Conservation (phyloP, 345 rosid genomes). For the Anastatica hierochuntica region DNA sequence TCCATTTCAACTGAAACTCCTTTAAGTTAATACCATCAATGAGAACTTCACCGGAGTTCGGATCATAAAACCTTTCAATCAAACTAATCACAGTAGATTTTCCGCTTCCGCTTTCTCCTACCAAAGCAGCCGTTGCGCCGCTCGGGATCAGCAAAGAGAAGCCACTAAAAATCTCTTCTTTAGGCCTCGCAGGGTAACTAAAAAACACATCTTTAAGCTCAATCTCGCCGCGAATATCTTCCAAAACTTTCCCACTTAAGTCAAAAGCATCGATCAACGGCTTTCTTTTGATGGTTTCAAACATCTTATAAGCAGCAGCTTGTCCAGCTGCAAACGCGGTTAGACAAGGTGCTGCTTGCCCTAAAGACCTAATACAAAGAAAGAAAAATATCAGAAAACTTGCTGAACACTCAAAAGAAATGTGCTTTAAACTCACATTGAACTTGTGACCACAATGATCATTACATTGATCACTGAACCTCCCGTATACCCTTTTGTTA, state of each 20-base stretch:
- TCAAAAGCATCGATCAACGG: conserved; percentile 58
- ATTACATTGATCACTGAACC: conserved; percentile 60
- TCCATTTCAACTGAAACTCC: conserved; percentile 64
- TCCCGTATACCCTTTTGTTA: conserved; percentile 48
- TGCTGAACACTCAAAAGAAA: conserved; percentile 23
- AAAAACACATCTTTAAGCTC: conserved; percentile 49
- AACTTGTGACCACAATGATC: conserved; percentile 51
- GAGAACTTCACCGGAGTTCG: conserved; percentile 47
- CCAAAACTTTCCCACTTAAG: conserved; percentile 35
- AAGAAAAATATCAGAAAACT: conserved; percentile 12
- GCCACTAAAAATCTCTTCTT: conserved; percentile 43
- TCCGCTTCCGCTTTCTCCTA: conserved; percentile 78
- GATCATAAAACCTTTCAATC: conserved; percentile 69
- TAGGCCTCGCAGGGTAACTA: conserved; percentile 61
- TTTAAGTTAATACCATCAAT: conserved; percentile 50
- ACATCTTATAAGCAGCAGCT: conserved; percentile 65
- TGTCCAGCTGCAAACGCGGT: conserved; percentile 56
- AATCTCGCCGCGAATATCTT: conserved; percentile 47
- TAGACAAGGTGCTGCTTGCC: conserved; percentile 57
- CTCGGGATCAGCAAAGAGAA: conserved; percentile 47
- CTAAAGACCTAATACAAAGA: conserved; percentile 45
- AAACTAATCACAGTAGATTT: conserved; percentile 63
- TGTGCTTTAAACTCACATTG: conserved; percentile 51
- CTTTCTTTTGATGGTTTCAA: conserved; percentile 50
- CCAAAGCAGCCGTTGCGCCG: conserved; percentile 55